Percentiles rank a stretch among this genome's conserved stretches.
Evolutionary conservation across 331 rosid species (phyloP).

Genomic region (Saraca asoca): DNA sequence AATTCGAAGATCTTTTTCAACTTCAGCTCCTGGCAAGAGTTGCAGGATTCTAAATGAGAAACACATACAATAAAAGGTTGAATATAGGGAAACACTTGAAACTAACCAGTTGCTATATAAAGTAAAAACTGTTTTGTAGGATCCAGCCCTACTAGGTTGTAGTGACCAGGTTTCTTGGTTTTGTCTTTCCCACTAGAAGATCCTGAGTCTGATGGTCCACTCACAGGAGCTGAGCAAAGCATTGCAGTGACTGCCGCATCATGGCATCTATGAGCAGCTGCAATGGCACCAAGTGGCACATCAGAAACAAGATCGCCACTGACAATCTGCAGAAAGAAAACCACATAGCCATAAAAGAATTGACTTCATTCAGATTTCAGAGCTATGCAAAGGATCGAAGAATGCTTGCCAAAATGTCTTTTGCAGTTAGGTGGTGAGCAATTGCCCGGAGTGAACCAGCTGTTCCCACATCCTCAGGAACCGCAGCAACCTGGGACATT

Average conservation of each 20-base stretch:
- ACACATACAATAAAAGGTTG: slow-evolving; percentile 25
- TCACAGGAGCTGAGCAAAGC: slow-evolving; percentile 88
- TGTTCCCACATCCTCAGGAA: slow-evolving; percentile 96
- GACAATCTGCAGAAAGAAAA: slow-evolving; percentile 72
- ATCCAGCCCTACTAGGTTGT: slow-evolving; percentile 91
- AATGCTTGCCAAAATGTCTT: slow-evolving; percentile 75
- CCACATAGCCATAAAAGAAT: slow-evolving; percentile 14
- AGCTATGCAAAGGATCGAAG: slow-evolving; percentile 1
- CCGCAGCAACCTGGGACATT: slow-evolving; percentile 75
- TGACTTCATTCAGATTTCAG: slow-evolving; percentile 3
- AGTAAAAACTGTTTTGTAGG: slow-evolving; percentile 79
- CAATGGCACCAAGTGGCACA: slow-evolving; percentile 92
- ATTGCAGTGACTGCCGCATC: slow-evolving; percentile 91
- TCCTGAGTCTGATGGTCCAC: slow-evolving; percentile 79
- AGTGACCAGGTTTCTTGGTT: slow-evolving; percentile 73
- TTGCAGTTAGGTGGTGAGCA: slow-evolving; percentile 75
- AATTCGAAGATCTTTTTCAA: slow-evolving; percentile 83
- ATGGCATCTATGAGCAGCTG: slow-evolving; percentile 93
- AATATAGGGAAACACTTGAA: slow-evolving; percentile 8
- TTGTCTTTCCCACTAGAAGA: slow-evolving; percentile 94
- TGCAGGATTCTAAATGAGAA: slow-evolving; percentile 34
- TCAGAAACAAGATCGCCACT: slow-evolving; percentile 97
- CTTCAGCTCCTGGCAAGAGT: slow-evolving; percentile 68
- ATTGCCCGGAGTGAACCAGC: slow-evolving; percentile 94
- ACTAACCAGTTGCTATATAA: slow-evolving; percentile 86